These are phyloP conservation scores for Evernia prunastri DNA, from an alignment of 495 filamentous ascomycete genomes.

Conservation along the genomic window DNA sequence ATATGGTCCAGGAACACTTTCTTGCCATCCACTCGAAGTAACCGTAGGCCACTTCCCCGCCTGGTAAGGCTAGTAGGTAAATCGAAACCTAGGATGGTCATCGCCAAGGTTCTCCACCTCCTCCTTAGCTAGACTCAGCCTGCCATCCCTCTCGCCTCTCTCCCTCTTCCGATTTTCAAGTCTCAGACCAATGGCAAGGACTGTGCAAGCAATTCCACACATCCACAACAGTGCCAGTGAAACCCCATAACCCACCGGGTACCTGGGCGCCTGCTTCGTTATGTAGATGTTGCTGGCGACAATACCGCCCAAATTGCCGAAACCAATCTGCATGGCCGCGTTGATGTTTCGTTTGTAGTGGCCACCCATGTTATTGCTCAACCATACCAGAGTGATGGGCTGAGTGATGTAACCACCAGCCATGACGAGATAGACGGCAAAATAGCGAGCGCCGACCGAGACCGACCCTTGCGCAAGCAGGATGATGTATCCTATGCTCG, in stretches of 20 bases:
- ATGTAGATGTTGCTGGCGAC: constrained; percentile 47
- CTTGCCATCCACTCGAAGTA: background rate
- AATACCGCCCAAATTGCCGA: constrained; percentile 54
- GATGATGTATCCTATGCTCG: constrained; percentile 45
- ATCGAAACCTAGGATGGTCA: constrained; percentile 52
- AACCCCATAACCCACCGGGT: constrained; percentile 44
- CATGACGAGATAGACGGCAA: constrained; percentile 50
- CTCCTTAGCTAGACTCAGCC: constrained; percentile 38
- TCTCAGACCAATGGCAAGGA: constrained; percentile 40
- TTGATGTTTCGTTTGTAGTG: constrained; percentile 58
- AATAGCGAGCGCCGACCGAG: constrained; percentile 42
- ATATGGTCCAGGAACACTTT: background rate
- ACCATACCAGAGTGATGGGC: constrained; percentile 51
- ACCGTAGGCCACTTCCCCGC: background rate
- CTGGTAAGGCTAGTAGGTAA: constrained; percentile 23
- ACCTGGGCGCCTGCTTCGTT: constrained; percentile 41
- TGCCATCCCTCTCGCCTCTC: constrained; percentile 45
- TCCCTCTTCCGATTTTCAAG: constrained; percentile 52
- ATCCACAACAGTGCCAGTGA: constrained; percentile 46
- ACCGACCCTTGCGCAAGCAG: constrained; percentile 41
- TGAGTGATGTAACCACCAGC: constrained; percentile 45
- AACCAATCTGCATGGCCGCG: constrained; percentile 47
- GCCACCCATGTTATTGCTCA: constrained; percentile 52
- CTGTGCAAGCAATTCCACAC: constrained; percentile 36
- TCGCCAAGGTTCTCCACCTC: constrained; percentile 53